A percentile compares a stretch with the other conserved stretches of the same genome.
These are phyloP conservation scores for Cercospora berteroae DNA, from an alignment of 2,329 filamentous ascomycete genomes.

Conservation along the genomic window DNA sequence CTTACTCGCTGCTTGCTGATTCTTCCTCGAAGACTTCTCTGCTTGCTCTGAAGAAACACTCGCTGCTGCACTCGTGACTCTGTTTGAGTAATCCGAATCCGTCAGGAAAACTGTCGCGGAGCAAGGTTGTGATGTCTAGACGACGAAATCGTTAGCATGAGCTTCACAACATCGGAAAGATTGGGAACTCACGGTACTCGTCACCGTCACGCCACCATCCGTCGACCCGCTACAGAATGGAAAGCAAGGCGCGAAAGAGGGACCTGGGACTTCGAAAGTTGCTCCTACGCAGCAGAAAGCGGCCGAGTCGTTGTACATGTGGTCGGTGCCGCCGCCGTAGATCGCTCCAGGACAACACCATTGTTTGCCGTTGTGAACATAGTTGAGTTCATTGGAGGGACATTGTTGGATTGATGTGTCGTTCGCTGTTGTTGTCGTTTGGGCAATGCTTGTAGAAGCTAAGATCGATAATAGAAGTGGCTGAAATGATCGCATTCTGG, in stretches of 20 bases:
- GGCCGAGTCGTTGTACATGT: not conserved
- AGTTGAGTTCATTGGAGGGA: slow-evolving; percentile 1
- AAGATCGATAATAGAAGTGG: not conserved
- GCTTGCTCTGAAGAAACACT: not conserved
- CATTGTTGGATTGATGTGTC: not conserved
- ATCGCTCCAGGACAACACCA: slow-evolving; percentile 1
- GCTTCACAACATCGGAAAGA: not conserved
- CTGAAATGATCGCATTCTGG: not conserved
- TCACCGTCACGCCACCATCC: not conserved
- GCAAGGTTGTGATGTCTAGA: not conserved
- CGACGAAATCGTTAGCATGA: not conserved
- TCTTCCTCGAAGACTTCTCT: not conserved
- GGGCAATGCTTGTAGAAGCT: not conserved
- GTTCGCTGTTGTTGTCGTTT: not conserved
- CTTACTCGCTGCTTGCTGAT: not conserved
- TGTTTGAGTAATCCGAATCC: not conserved
- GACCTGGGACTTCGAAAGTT: not conserved
- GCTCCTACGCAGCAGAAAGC: not conserved
- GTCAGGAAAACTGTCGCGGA: not conserved
- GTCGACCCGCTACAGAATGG: not conserved
- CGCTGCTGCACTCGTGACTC: not conserved
- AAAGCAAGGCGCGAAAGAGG: not conserved
- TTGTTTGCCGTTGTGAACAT: not conserved
- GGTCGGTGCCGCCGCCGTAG: not conserved
- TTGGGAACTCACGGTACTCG: not conserved